These are phyloP conservation scores for Diaporthe sp. DNA, from an alignment of 2,329 filamentous ascomycete genomes.

Conservation along the genomic window DNA sequence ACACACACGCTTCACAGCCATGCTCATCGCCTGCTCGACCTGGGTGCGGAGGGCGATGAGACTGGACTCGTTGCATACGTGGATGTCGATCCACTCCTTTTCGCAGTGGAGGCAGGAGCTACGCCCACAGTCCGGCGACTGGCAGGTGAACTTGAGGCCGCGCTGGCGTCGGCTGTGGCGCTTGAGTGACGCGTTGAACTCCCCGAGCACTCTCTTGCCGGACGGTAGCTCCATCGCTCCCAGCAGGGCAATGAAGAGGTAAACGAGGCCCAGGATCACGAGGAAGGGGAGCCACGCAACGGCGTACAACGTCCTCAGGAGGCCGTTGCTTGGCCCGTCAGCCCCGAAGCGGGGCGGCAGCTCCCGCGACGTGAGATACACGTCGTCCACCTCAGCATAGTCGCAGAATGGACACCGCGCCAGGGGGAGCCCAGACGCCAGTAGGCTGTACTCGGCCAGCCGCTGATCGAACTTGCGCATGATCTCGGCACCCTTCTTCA, in stretches of 20 bases:
- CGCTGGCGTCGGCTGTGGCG: conserved; percentile 77
- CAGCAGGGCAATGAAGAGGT: conserved; percentile 56
- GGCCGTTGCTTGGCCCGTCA: conserved; percentile 58
- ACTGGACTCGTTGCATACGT: conserved; percentile 88
- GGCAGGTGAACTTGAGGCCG: conserved; percentile 82
- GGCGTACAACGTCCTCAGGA: conserved; percentile 60
- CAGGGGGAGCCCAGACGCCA: conserved; percentile 79
- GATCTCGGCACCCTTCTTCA: conserved; percentile 76
- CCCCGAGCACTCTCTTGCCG: conserved; percentile 51
- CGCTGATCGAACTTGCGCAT: conserved; percentile 82
- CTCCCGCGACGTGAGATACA: conserved; percentile 70
- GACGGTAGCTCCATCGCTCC: conserved; percentile 55
- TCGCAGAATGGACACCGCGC: conserved; percentile 90
- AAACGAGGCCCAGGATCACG: conserved; percentile 61
- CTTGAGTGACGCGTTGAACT: conserved; percentile 69
- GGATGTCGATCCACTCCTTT: conserved; percentile 87
- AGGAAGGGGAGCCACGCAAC: conserved; percentile 67
- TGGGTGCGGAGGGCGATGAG: conserved; percentile 85
- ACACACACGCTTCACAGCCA: conserved; percentile 94
- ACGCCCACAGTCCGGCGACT: conserved; percentile 73
- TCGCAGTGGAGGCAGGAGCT: conserved; percentile 84
- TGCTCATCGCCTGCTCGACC: conserved; percentile 92
- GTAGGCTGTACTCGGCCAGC: conserved; percentile 79
- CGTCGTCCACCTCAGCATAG: conserved; percentile 89
- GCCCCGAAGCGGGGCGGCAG: conserved; percentile 67